Evolutionary conservation across 306 rosid species (phyloP).

Genomic region (Cicer yamashitae): DNA sequence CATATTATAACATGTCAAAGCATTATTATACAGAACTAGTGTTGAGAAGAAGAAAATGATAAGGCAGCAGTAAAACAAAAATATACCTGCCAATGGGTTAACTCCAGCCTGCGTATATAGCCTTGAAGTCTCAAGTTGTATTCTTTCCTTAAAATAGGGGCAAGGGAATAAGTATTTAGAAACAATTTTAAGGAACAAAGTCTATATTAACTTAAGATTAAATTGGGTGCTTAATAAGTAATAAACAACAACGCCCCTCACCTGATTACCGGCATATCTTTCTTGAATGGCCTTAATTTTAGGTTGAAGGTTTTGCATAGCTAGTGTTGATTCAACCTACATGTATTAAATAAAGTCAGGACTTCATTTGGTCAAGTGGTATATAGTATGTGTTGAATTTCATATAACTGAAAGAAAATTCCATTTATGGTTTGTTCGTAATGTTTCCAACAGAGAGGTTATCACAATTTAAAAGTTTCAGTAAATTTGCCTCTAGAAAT

Average conservation of each 20-base stretch:
- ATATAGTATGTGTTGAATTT: neutral
- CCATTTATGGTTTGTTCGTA: slow-evolving; percentile 21
- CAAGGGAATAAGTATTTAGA: slow-evolving; percentile 46
- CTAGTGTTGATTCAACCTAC: slow-evolving; percentile 94
- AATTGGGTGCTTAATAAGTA: slow-evolving; percentile 34
- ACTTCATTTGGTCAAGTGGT: slow-evolving; percentile 14
- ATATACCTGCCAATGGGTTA: slow-evolving; percentile 91
- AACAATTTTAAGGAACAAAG: slow-evolving; percentile 37
- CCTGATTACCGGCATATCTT: slow-evolving; percentile 98
- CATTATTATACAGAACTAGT: slow-evolving; percentile 21
- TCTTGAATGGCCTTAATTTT: slow-evolving; percentile 96
- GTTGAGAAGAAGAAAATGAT: slow-evolving; percentile 31
- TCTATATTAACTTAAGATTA: slow-evolving; percentile 36
- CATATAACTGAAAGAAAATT: slow-evolving; percentile 29
- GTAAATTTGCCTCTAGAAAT: slow-evolving; percentile 33
- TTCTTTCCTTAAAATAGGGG: slow-evolving; percentile 86
- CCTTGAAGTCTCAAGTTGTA: slow-evolving; percentile 98
- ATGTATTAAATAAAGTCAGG: slow-evolving; percentile 38
- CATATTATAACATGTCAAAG: slow-evolving; percentile 37
- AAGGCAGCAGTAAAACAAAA: neutral
- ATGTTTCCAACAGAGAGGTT: neutral
- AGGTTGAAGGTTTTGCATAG: slow-evolving; percentile 99
- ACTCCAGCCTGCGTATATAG: slow-evolving; percentile 94
- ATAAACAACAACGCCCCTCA: slow-evolving; percentile 52
- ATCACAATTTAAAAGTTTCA: slow-evolving; percentile 14